phyloP scores from a whole-genome alignment of 768 basidiomycete genomes.

The Boletus pseudopeckii region DNA sequence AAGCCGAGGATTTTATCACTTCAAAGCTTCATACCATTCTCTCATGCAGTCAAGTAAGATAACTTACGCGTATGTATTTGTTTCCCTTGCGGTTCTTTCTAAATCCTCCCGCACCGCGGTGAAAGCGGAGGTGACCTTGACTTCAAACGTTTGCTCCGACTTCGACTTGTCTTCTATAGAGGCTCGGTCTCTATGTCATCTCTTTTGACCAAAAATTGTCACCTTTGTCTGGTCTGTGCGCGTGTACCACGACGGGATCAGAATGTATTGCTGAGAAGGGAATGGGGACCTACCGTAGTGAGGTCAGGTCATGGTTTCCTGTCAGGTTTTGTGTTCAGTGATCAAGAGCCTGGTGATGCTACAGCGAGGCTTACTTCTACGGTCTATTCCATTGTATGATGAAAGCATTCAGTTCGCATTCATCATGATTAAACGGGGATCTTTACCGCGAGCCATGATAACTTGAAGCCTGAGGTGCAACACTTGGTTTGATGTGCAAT shows the following conservation, averaged over 20 bases:
- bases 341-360: background rate
- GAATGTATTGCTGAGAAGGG: background rate
- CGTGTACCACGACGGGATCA: background rate
- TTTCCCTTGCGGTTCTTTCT: conserved; percentile 20
- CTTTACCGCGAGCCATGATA: conserved; percentile 18
- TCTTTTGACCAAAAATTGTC: background rate
- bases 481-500: background rate
- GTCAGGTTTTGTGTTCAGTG: background rate
- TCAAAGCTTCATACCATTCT: background rate
- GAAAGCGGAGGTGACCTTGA: conserved; percentile 18
- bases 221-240: conserved; percentile 16
- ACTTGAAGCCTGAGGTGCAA: background rate
- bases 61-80: conserved; percentile 28
- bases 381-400: conserved; percentile 7
- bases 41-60: background rate
- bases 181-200: background rate
- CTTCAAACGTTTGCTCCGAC: conserved; percentile 22
- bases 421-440: background rate
- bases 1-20: conserved; percentile 21
- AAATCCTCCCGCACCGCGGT: conserved; percentile 7
- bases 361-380: conserved; percentile 10
- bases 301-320: conserved; percentile 10
- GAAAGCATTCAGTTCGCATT: conserved; percentile 2
- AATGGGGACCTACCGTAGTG: conserved; percentile 12
- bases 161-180: conserved; percentile 8